A percentile compares a stretch with the other conserved stretches of the same genome.
phyloP scores from a whole-genome alignment of 108 stramenopile species.

The Pseudonitzschia multistriata region DNA sequence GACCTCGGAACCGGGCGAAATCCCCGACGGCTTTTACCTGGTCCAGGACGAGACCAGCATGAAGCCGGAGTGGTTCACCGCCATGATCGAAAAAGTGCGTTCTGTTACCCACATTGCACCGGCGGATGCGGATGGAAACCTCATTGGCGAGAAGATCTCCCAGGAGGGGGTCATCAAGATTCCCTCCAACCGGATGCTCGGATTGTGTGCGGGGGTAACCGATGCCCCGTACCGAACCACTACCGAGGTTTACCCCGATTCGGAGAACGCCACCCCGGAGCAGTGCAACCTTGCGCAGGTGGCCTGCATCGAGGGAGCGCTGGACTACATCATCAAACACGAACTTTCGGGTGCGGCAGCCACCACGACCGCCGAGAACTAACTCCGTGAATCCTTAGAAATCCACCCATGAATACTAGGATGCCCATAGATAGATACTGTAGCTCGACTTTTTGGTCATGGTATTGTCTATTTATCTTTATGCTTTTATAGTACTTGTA shows the following conservation, averaged over 20 bases:
- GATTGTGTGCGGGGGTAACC: conserved; percentile 56
- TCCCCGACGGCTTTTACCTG: conserved; percentile 77
- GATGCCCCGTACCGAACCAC: conserved; percentile 43
- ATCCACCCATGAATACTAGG: too few relatives aligned
- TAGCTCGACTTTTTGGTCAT: too few relatives aligned
- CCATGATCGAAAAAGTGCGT: conserved; percentile 45
- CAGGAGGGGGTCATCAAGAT: conserved; percentile 51
- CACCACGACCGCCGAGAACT: neutral
- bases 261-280: conserved; percentile 41
- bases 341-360: neutral
- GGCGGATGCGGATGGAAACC: conserved; percentile 38
- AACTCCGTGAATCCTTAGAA: too few relatives aligned
- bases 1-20: conserved; percentile 15
- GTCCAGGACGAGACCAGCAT: conserved; percentile 37
- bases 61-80: conserved; percentile 28
- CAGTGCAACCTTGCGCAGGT: conserved; percentile 66
- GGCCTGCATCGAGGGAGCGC: conserved; percentile 45
- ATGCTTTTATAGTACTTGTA: too few relatives aligned
- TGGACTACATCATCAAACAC: conserved; percentile 46
- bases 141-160: conserved; percentile 40
- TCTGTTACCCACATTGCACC: conserved; percentile 72
- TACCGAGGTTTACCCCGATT: conserved; percentile 75
- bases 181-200: conserved; percentile 33
- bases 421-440: too few relatives aligned
- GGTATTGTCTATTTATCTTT: too few relatives aligned